Evolutionary conservation across 2,329 filamentous ascomycete species (phyloP), one percentile per base, ranked within the genome.

Genomic region (Orbilia javanica): DNA sequence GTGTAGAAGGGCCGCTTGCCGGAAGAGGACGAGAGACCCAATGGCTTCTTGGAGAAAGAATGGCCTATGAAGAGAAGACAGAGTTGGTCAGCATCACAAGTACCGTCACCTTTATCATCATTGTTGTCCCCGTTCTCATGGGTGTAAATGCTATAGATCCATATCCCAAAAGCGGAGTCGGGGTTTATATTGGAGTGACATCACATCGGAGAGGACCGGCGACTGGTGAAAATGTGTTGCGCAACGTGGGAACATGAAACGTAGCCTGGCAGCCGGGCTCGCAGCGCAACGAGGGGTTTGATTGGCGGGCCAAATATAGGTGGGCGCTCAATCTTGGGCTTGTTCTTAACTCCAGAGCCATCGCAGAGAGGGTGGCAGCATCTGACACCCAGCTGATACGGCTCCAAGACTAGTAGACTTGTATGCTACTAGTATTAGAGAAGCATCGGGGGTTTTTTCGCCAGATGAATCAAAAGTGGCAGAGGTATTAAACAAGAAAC

Each of bases 281-380:
- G 36, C 36, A 42, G 48, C 20, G 20, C 60, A 31, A 29, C 50
- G 20, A 60, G 6, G 11, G 1, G 60, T 18, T 8, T 77, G 73
- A 77, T 77, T 77, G 73, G 73, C 67, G 31, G 52, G 57, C 72
- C 72, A 69, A 76, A 76, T 69, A 76, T 76, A 76, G 57, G 69
- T 27, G 34, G 67, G 39, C 67, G 67, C 67, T 63, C 42, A 18
- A 15, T 4, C 42, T 15, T 27, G 39, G 15, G 13, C 5, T 20
- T 44, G 4, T 18, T 34, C 67, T 50, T 44, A 63, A 48, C 39
- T 72, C 42, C 42, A 44, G 18, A 4, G 5, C 57, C 68, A 64
- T 64, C 68, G 55, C 60, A 46, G n/a, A n/a, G n/a, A n/a, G n/a
- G n/a, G 46, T 50, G 10, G 46, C 15, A 44, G 22, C 60, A 64